phyloP scores from a whole-genome alignment of 2,329 filamentous ascomycete species.

The Trichoderma polysporum region DNA sequence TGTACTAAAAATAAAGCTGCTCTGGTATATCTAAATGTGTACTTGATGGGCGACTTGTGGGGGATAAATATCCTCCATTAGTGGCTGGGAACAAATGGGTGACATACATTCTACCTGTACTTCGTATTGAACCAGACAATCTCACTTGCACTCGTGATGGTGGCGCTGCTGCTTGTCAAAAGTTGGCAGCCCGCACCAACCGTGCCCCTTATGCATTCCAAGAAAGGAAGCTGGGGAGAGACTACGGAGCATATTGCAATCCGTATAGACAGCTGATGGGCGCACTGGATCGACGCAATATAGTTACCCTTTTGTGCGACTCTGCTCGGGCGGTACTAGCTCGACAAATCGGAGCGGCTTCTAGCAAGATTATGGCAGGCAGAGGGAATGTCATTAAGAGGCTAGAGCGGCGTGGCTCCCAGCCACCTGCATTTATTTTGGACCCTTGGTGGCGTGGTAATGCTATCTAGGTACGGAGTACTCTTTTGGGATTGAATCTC shows the following conservation, averaged over 20 bases:
- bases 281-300: neutral
- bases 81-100: neutral
- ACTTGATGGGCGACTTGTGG: neutral
- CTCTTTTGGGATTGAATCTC: too few relatives aligned
- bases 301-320: neutral
- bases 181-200: neutral
- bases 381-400: neutral
- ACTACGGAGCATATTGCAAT: neutral
- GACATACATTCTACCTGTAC: neutral
- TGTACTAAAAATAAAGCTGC: neutral
- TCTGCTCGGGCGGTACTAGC: neutral
- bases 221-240: slow-evolving; percentile 8
- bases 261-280: neutral
- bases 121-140: neutral
- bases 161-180: slow-evolving; percentile 6
- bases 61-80: neutral
- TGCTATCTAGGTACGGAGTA: too few relatives aligned
- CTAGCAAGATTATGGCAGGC: neutral
- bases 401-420: slow-evolving; percentile 1
- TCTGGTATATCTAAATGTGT: neutral
- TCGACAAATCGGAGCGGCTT: too few relatives aligned
- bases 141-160: neutral
- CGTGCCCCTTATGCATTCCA: neutral
- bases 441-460: neutral
- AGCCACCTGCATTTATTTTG: neutral